Evolutionary conservation across 345 rosid species (phyloP), one percentile per base, ranked within the genome.

Genomic region (Populus davidiana): DNA sequence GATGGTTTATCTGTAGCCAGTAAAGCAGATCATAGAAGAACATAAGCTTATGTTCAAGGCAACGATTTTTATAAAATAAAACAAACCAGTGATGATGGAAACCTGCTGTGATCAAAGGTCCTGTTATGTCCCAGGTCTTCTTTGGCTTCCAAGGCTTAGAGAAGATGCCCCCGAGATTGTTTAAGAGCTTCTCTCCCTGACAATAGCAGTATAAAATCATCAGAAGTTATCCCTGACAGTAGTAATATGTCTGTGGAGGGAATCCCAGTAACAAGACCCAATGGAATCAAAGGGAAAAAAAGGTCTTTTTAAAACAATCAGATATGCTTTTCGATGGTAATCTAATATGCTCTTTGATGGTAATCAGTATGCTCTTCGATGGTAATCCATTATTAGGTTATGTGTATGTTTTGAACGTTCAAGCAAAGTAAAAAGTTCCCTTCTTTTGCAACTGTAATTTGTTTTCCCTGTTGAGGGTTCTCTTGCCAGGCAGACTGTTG

Each of bases 131-230:
- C 61, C 44, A 44, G 20, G 77, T 75, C 62, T 78, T 78, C 81
- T 78, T 82, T 11, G 85, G 81, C 73, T 78, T 78, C 81, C 85
- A 82, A 6, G 85, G 78, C 85, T 38, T 82, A 33, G 85, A 82
- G 71, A 82, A 82, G 35, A 82, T 82, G 61, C 85, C 85, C 21
- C 85, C 85, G 27, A 82, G 85, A 65, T 72, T 77, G 36, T 82
- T 82, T 33, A 82, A 64, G 36, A 78, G 81, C 81, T 82, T 82
- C 62, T 82, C 85, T 23, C 85, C 85, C 85, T 81, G 39, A 49
- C n/a, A 64, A 5, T 16, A 74, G 9, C 27, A 62, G 7, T 27
- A 36, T 7, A 6, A 59, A 31, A 11, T 35, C 50, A 56, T 14
- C 38, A 69, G 12, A 29, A 43, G 10, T 23, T 21, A 69, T 36